These are phyloP conservation scores for Syncephalastrum sp. DNA, from an alignment of 371 early-diverging fungal species.

Conservation along the genomic window DNA sequence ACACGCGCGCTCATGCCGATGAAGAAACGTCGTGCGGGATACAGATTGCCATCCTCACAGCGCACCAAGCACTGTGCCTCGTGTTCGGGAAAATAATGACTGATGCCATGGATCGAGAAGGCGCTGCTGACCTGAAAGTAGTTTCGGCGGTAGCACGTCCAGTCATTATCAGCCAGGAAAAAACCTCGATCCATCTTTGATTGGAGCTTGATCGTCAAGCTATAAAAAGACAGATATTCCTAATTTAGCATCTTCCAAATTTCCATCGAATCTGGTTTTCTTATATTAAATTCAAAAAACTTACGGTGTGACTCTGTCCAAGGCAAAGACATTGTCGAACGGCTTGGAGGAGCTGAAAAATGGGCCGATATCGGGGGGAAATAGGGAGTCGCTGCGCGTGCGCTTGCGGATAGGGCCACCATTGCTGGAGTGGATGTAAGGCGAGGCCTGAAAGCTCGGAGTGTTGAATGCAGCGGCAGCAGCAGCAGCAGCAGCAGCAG, in stretches of 20 bases:
- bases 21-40: conserved; percentile 45
- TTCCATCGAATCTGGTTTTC: neutral
- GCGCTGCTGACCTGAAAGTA: conserved; percentile 81
- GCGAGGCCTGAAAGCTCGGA: conserved; percentile 9
- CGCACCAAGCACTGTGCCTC: conserved; percentile 55
- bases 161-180: conserved; percentile 70
- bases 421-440: conserved; percentile 2
- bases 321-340: conserved; percentile 47
- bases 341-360: conserved; percentile 56
- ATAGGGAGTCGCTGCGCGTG: conserved; percentile 27
- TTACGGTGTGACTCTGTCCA: conserved; percentile 50
- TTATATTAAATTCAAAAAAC: neutral
- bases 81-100: conserved; percentile 28
- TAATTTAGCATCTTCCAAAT: neutral
- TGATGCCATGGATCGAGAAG: conserved; percentile 50
- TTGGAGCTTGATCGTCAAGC: conserved; percentile 32
- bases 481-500: conserved; percentile 1
- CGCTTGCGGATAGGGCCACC: conserved; percentile 28
- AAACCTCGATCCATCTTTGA: conserved; percentile 74
- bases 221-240: neutral
- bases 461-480: conserved; percentile 19
- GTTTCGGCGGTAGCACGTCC: conserved; percentile 90
- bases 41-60: conserved; percentile 23
- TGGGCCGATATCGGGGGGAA: conserved; percentile 34
- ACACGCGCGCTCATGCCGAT: conserved; percentile 63